These are phyloP conservation scores for Passalora sequoiae DNA, from an alignment of 2,329 filamentous ascomycete species.

Conservation along the genomic window DNA sequence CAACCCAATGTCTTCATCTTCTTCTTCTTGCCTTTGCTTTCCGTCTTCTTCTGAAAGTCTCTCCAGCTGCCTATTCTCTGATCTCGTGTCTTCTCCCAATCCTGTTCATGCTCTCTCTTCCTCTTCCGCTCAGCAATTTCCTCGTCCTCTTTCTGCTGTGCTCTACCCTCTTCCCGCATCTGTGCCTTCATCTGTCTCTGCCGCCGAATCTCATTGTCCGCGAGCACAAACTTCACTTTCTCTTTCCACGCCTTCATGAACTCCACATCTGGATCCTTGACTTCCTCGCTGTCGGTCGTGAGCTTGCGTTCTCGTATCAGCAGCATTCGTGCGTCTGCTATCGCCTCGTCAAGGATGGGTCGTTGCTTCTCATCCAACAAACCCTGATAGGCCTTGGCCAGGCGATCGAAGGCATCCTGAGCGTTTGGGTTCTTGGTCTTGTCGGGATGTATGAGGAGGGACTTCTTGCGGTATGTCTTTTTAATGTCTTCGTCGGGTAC, in stretches of 20 bases:
- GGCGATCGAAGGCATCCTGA: conserved; percentile 90
- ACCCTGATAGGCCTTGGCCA: conserved; percentile 89
- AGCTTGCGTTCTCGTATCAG: conserved; percentile 92
- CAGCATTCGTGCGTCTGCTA: conserved; percentile 90
- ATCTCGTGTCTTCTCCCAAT: conserved; percentile 91
- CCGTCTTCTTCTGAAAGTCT: conserved; percentile 68
- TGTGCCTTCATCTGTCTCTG: conserved; percentile 83
- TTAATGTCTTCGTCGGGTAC: conserved; percentile 97
- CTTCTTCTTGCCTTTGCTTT: conserved; percentile 39
- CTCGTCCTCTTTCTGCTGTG: conserved; percentile 79
- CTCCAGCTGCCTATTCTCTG: conserved; percentile 91
- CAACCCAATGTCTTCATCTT: conserved; percentile 51
- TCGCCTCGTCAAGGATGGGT: conserved; percentile 81
- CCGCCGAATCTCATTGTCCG: conserved; percentile 85
- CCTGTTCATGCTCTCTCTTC: conserved; percentile 80
- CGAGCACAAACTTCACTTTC: conserved; percentile 82
- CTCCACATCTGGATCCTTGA: conserved; percentile 64
- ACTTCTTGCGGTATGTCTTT: conserved; percentile 88
- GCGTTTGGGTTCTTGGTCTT: conserved; percentile 89
- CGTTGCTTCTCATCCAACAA: conserved; percentile 94
- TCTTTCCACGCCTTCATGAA: conserved; percentile 84
- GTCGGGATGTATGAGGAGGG: conserved; percentile 97
- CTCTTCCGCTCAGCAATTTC: conserved; percentile 62
- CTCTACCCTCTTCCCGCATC: conserved; percentile 92
- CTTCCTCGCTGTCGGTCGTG: conserved; percentile 80